Conservation (phyloP, 345 rosid species). For the Pistacia atlantica region DNA sequence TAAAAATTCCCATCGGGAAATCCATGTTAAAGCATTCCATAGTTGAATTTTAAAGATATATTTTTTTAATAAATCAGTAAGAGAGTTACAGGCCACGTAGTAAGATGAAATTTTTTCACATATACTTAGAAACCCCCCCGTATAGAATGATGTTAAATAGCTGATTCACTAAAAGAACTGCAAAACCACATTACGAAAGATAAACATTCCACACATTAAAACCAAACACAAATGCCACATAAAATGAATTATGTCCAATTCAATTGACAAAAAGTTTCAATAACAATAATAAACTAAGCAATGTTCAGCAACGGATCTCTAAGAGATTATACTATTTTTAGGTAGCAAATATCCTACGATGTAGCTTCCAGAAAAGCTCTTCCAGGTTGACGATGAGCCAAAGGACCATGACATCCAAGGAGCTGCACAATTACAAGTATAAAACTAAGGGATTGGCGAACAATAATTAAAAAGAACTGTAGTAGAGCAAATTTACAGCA, state of each 20-base stretch:
- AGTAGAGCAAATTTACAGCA: not conserved
- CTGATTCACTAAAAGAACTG: not conserved
- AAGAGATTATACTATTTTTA: not conserved
- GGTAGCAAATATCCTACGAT: not conserved
- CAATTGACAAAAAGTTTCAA: not conserved
- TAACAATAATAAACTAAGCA: not conserved
- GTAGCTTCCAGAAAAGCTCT: constrained; percentile 13
- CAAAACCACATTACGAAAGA: not conserved
- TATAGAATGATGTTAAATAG: not conserved
- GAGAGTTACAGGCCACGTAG: not conserved
- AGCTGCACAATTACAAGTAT: constrained; percentile 10
- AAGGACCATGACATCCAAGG: constrained; percentile 23
- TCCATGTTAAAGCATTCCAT: no score
- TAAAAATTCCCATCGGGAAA: no score
- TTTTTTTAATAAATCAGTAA: not conserved
- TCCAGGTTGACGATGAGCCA: constrained; percentile 22
- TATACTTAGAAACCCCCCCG: not conserved
- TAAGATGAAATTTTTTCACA: no score
- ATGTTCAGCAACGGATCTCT: not conserved
- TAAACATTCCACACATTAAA: not conserved
- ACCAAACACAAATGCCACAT: not conserved
- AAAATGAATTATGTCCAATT: not conserved
- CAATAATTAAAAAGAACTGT: not conserved
- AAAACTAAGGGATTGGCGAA: not conserved
- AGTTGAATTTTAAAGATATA: not conserved